A percentile compares a stretch with the other conserved stretches of the same genome.
These are phyloP conservation scores for Trypanosoma boissoni DNA, from an alignment of 208 protist species.

Conservation along the genomic window DNA sequence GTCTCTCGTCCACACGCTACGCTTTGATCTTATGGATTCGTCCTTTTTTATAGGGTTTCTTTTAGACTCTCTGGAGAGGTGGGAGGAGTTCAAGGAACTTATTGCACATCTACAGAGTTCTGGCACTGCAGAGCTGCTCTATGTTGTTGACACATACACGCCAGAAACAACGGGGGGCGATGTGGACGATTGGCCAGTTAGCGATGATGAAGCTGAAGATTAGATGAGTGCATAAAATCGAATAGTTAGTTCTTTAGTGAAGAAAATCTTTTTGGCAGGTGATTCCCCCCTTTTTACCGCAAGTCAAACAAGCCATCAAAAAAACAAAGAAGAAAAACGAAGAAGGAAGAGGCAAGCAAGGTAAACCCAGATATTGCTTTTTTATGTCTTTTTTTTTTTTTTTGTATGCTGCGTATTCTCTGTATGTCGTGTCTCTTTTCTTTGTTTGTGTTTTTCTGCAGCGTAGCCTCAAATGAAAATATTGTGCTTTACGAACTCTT, in stretches of 20 bases:
- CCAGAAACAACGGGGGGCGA: not conserved
- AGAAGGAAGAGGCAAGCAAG: not conserved
- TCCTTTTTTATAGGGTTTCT: constrained; percentile 73
- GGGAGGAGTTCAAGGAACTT: constrained; percentile 29
- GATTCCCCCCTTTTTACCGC: too few species aligned
- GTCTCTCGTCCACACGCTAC: constrained; percentile 44
- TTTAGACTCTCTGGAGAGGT: constrained; percentile 32
- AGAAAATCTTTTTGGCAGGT: not conserved
- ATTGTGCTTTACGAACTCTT: not conserved
- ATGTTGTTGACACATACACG: not conserved
- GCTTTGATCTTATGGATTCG: constrained; percentile 56
- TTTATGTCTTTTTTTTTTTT: too few species aligned
- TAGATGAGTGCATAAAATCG: too few species aligned
- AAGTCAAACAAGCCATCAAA: not conserved
- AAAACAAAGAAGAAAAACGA: not conserved
- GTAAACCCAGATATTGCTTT: not conserved
- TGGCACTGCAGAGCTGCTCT: constrained; percentile 10
- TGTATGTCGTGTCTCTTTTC: too few species aligned
- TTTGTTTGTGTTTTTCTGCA: too few species aligned
- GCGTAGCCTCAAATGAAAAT: too few species aligned
- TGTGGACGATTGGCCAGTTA: constrained; percentile 15
- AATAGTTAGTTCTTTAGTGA: not conserved
- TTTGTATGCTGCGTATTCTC: too few species aligned
- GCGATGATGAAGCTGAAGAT: not conserved
- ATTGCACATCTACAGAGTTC: constrained; percentile 16